A percentile compares a stretch with the other conserved stretches of the same genome.
phyloP scores from a whole-genome alignment of 2,329 filamentous ascomycete genomes.

The Elsinoe batatas region DNA sequence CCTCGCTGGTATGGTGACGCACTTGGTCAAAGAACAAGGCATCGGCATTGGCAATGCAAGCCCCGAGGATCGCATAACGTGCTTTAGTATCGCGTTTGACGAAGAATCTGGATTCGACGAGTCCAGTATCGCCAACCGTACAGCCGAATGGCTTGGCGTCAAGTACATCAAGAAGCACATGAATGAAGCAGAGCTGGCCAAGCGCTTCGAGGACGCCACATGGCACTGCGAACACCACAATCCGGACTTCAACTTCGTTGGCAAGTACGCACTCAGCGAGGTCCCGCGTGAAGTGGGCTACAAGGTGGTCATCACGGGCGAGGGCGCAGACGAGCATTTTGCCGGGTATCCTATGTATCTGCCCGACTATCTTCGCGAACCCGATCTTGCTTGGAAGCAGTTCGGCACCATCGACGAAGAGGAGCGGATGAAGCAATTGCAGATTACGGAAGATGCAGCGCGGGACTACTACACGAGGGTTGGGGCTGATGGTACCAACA shows the following conservation, averaged over 20 bases:
- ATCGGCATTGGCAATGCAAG: slow-evolving; percentile 38
- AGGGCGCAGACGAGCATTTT: slow-evolving; percentile 42
- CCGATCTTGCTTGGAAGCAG: slow-evolving; percentile 30
- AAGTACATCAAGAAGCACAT: slow-evolving; percentile 35
- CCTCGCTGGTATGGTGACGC: slow-evolving; percentile 46
- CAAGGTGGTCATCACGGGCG: slow-evolving; percentile 45
- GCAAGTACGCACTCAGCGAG: slow-evolving; percentile 42
- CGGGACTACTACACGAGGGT: slow-evolving; percentile 22
- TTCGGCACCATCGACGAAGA: slow-evolving; percentile 21
- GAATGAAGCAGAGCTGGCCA: slow-evolving; percentile 35
- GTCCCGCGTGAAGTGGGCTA: slow-evolving; percentile 37
- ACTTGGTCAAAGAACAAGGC: slow-evolving; percentile 41
- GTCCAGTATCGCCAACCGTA: slow-evolving; percentile 39
- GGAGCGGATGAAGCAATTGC: slow-evolving; percentile 18
- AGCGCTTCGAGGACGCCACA: slow-evolving; percentile 35
- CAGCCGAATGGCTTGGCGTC: slow-evolving; percentile 40
- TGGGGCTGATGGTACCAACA: slow-evolving; percentile 22
- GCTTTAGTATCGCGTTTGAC: slow-evolving; percentile 47
- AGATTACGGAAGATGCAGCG: slow-evolving; percentile 20
- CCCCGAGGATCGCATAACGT: slow-evolving; percentile 31
- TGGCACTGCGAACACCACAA: slow-evolving; percentile 38
- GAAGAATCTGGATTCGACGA: slow-evolving; percentile 42
- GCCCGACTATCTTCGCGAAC: slow-evolving; percentile 41
- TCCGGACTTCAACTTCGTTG: slow-evolving; percentile 45
- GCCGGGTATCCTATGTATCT: slow-evolving; percentile 42